Conservation (phyloP, 352 stramenopile genomes). For the Aphanomyces cochlioides region DNA sequence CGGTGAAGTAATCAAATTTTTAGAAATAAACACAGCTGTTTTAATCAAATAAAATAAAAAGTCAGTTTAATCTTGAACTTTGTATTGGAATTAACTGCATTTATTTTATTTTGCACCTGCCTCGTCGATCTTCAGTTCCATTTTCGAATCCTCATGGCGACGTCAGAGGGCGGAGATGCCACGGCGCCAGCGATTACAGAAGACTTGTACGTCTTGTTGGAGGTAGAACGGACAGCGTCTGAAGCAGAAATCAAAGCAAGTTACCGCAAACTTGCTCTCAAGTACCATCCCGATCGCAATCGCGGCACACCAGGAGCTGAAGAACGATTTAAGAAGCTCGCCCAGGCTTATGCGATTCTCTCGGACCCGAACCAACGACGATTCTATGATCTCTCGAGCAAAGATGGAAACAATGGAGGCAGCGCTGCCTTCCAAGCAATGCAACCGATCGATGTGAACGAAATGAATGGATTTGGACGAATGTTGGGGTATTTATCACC, state of each 20-base stretch:
- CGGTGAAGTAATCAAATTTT: too few relatives aligned
- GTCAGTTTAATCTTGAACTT: neutral
- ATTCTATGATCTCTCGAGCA: constrained; percentile 76
- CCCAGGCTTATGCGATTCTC: constrained; percentile 79
- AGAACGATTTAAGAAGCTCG: constrained; percentile 83
- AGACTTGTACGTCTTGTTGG: constrained; percentile 85
- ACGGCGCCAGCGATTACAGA: neutral
- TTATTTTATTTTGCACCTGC: neutral
- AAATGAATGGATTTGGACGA: constrained; percentile 25
- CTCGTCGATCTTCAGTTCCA: neutral
- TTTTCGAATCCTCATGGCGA: neutral
- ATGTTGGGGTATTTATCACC: constrained; percentile 18
- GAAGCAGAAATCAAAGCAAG: constrained; percentile 88
- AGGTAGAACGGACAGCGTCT: constrained; percentile 80
- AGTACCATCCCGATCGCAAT: constrained; percentile 88
- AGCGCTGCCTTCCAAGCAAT: constrained; percentile 5
- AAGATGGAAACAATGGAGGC: constrained; percentile 37
- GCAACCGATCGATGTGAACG: constrained; percentile 28
- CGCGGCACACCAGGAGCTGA: constrained; percentile 66
- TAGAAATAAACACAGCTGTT: neutral
- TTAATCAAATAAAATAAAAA: neutral
- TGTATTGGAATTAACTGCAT: neutral
- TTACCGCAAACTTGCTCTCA: constrained; percentile 87
- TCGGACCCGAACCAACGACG: constrained; percentile 85
- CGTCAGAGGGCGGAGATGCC: neutral